Conservation (phyloP, 2,329 filamentous ascomycete species). For the Fusarium anguioides region DNA sequence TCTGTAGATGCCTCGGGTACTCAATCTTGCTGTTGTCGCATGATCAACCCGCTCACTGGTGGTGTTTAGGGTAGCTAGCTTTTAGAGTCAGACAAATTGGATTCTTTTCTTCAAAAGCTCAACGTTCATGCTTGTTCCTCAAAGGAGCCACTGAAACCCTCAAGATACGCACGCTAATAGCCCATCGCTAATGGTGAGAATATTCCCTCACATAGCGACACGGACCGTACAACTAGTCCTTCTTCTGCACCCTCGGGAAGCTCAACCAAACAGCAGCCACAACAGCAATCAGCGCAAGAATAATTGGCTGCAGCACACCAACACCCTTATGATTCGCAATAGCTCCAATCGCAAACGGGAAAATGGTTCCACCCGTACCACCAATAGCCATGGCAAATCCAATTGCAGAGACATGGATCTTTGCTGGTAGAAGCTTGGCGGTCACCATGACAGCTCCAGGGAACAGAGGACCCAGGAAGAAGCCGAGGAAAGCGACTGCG, state of each 20-base stretch:
- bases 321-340: slow-evolving; percentile 65
- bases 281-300: slow-evolving; percentile 56
- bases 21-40: too few species aligned
- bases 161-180: background rate
- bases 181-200: background rate
- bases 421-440: slow-evolving; percentile 75
- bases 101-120: too few species aligned
- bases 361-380: slow-evolving; percentile 72
- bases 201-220: too few species aligned
- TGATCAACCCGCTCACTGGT: too few species aligned
- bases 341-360: slow-evolving; percentile 72
- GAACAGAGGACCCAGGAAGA: slow-evolving; percentile 80
- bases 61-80: too few species aligned
- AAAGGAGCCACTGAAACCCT: background rate
- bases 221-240: slow-evolving; percentile 28
- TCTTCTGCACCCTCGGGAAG: slow-evolving; percentile 52
- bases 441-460: slow-evolving; percentile 77
- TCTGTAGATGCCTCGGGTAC: too few species aligned
- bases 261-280: slow-evolving; percentile 51
- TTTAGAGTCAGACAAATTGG: too few species aligned
- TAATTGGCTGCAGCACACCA: slow-evolving; percentile 61
- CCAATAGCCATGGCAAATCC: slow-evolving; percentile 81
- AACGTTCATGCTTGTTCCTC: too few species aligned
- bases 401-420: slow-evolving; percentile 77
- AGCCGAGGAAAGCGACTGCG: slow-evolving; percentile 75